Conservation (phyloP, 1,139 yeast genomes). For the Arxiozyma telluris region DNA sequence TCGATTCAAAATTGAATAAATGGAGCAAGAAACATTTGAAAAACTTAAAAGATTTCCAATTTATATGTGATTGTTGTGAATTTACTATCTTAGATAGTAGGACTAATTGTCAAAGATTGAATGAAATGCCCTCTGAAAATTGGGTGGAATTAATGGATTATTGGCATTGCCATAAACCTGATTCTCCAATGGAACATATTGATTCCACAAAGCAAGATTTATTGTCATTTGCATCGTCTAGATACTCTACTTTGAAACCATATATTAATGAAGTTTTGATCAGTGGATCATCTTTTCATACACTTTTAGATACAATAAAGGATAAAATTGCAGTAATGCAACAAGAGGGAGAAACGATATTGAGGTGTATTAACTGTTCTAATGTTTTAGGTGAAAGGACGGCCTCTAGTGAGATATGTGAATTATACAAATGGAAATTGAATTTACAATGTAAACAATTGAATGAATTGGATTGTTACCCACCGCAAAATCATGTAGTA, state of each 20-base stretch:
- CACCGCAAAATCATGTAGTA: slow-evolving; percentile 17
- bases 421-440: slow-evolving; percentile 23
- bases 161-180: slow-evolving; percentile 97
- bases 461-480: slow-evolving; percentile 7
- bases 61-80: slow-evolving; percentile 17
- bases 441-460: slow-evolving; percentile 5
- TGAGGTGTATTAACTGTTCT: slow-evolving; percentile 14
- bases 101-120: slow-evolving; percentile 27
- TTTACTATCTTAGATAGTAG: slow-evolving; percentile 1
- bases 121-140: slow-evolving; percentile 79
- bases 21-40: slow-evolving; percentile 14
- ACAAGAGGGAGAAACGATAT: neutral
- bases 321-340: neutral
- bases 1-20: slow-evolving; percentile 5
- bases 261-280: slow-evolving; percentile 19
- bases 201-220: neutral
- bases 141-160: slow-evolving; percentile 97
- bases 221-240: neutral
- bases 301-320: slow-evolving; percentile 11
- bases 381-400: slow-evolving; percentile 17
- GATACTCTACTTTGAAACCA: slow-evolving; percentile 18
- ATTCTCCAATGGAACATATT: slow-evolving; percentile 7
- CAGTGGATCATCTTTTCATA: slow-evolving; percentile 21
- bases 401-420: slow-evolving; percentile 7
- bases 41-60: slow-evolving; percentile 1